Evolutionary conservation across 495 filamentous ascomycete species (phyloP).

Genomic region (Darksidea phi): DNA sequence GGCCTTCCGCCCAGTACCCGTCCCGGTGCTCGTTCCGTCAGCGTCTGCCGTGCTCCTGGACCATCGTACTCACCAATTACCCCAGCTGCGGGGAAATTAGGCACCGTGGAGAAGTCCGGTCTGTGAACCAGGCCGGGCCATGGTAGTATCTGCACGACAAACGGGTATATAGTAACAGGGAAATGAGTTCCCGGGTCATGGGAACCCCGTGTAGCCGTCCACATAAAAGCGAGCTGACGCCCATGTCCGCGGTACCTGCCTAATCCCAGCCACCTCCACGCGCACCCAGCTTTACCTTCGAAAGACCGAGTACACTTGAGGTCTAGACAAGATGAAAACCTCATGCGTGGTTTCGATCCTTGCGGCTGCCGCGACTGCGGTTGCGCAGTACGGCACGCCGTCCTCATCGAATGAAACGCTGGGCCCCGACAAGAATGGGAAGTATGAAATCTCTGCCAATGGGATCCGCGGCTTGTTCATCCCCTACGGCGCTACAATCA

Average conservation of each 20-base stretch:
- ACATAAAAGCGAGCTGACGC: constrained; percentile 8
- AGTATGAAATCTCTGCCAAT: constrained; percentile 70
- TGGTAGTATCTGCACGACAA: not conserved
- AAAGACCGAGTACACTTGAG: constrained; percentile 4
- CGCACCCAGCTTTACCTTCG: not conserved
- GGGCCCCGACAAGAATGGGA: constrained; percentile 41
- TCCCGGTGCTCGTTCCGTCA: constrained; percentile 17
- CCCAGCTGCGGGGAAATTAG: constrained; percentile 23
- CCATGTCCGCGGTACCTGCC: not conserved
- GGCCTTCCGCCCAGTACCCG: not conserved
- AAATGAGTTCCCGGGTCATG: constrained; percentile 11
- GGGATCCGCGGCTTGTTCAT: constrained; percentile 74
- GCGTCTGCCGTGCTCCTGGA: constrained; percentile 15
- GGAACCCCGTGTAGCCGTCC: constrained; percentile 7
- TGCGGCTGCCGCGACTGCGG: constrained; percentile 14
- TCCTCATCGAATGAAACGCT: constrained; percentile 16
- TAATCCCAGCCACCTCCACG: not conserved
- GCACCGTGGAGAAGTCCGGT: not conserved
- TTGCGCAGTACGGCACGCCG: constrained; percentile 19
- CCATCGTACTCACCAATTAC: constrained; percentile 1
- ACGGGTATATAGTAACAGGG: not conserved
- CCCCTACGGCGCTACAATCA: constrained; percentile 74
- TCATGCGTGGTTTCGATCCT: constrained; percentile 14
- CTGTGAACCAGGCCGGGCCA: too few species aligned
- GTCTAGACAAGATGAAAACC: constrained; percentile 12